These are phyloP conservation scores for Neoboletus brunneissimus DNA, from an alignment of 768 basidiomycete genomes.

Conservation along the genomic window DNA sequence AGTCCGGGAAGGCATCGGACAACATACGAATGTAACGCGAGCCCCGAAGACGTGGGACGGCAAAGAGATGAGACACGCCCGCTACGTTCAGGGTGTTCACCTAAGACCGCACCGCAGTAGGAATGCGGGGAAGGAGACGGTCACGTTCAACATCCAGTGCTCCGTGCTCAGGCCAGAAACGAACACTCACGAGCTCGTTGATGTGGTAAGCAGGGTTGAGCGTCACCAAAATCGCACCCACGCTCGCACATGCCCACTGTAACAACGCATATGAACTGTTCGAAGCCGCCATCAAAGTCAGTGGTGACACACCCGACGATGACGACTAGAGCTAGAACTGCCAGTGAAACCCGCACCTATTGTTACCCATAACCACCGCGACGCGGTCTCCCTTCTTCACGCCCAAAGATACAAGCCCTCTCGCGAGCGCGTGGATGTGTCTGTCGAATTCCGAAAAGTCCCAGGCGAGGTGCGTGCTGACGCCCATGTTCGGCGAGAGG, in stretches of 20 bases:
- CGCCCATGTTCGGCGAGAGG: slow-evolving; percentile 45
- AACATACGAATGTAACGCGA: slow-evolving; percentile 65
- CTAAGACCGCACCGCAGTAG: slow-evolving; percentile 33
- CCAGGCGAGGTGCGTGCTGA: slow-evolving; percentile 62
- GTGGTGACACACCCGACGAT: background rate
- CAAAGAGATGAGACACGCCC: slow-evolving; percentile 65
- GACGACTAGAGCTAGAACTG: background rate
- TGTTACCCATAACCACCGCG: slow-evolving; percentile 82
- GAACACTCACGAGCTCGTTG: slow-evolving; percentile 58
- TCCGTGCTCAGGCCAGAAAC: background rate
- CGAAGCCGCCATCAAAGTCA: background rate
- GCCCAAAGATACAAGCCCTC: slow-evolving; percentile 67
- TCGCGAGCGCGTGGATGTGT: slow-evolving; percentile 64
- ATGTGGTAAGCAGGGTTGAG: slow-evolving; percentile 79
- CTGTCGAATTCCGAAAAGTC: slow-evolving; percentile 66
- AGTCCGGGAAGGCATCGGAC: slow-evolving; percentile 52
- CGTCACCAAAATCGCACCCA: slow-evolving; percentile 81
- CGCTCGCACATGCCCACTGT: slow-evolving; percentile 84
- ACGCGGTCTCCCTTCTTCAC: slow-evolving; percentile 75
- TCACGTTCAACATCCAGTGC: background rate
- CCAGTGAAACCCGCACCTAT: slow-evolving; percentile 48
- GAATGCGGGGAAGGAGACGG: background rate
- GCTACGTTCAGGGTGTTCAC: slow-evolving; percentile 59
- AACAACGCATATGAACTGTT: slow-evolving; percentile 71
- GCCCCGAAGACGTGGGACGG: slow-evolving; percentile 65